Conservation (phyloP, 768 basidiomycete genomes). For the Suillus decipiens region DNA sequence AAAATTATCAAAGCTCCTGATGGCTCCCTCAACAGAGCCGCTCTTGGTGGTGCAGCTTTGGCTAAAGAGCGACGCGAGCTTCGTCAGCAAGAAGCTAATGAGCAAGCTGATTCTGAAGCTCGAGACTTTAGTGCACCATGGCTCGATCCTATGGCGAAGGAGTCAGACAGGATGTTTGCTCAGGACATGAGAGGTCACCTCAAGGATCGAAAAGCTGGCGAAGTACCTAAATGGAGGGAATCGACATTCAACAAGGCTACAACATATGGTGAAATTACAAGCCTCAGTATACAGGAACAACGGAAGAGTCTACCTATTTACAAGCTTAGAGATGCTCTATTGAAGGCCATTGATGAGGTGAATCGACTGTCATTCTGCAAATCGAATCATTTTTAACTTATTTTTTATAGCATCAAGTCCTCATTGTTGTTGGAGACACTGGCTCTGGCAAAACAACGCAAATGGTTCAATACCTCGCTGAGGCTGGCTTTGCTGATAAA, state of each 20-base stretch:
- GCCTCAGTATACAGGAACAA: conserved; percentile 90
- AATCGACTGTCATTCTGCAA: conserved; percentile 29
- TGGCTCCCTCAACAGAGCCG: conserved; percentile 94
- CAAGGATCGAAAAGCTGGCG: conserved; percentile 79
- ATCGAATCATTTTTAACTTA: conserved; percentile 19
- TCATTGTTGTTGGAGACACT: conserved; percentile 98
- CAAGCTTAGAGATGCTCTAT: conserved; percentile 87
- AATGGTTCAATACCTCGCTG: conserved; percentile 98
- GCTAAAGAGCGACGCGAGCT: conserved; percentile 95
- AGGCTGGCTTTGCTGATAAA: conserved; percentile 87
- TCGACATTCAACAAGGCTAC: conserved; percentile 93
- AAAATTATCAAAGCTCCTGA: conserved; percentile 99
- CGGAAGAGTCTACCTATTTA: conserved; percentile 89
- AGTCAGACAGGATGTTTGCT: conserved; percentile 85
- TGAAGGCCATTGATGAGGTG: conserved; percentile 90
- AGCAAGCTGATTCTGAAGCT: conserved; percentile 90
- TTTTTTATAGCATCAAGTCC: conserved; percentile 66
- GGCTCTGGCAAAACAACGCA: conserved; percentile 99
- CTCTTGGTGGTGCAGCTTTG: conserved; percentile 88
- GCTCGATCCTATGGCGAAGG: conserved; percentile 97
- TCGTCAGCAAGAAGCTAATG: conserved; percentile 92
- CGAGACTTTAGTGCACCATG: conserved; percentile 95
- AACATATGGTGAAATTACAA: conserved; percentile 92
- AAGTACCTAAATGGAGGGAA: conserved; percentile 90
- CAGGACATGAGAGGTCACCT: conserved; percentile 86